Percentiles rank a stretch among this genome's conserved stretches.
Evolutionary conservation across 805 yeast genomes (phyloP).

Genomic region (Metschnikowia cubensis): DNA sequence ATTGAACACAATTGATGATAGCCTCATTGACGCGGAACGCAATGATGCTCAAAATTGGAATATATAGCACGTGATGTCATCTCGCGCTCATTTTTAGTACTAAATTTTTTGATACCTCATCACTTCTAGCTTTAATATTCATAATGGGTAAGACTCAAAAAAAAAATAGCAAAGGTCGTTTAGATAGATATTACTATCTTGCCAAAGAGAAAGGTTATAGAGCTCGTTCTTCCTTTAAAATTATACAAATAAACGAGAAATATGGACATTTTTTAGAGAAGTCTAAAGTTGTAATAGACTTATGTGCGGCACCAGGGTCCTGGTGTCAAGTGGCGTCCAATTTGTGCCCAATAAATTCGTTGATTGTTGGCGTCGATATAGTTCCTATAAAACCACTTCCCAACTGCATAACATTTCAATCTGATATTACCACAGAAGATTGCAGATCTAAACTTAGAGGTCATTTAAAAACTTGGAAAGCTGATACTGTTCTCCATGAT

Average conservation of each 20-base stretch:
- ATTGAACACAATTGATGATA: conserved; percentile 65
- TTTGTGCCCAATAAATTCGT: conserved; percentile 85
- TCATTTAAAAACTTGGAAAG: conserved; percentile 97
- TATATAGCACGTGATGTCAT: conserved; percentile 14
- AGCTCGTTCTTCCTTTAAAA: conserved; percentile 96
- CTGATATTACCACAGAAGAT: conserved; percentile 97
- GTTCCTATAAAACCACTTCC: conserved; percentile 97
- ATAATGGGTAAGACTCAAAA: conserved; percentile 87
- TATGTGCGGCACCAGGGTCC: conserved; percentile 99
- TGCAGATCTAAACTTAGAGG: conserved; percentile 93
- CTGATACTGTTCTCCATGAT: conserved; percentile 95
- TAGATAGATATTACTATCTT: conserved; percentile 91
- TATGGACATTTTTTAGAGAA: conserved; percentile 93
- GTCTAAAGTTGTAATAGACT: conserved; percentile 92
- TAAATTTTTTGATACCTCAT: conserved; percentile 8
- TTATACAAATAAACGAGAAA: conserved; percentile 92
- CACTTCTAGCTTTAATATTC: conserved; percentile 6
- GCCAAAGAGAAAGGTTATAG: conserved; percentile 98
- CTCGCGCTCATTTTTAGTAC: conserved; percentile 6
- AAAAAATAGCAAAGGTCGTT: conserved; percentile 97
- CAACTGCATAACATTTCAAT: conserved; percentile 88
- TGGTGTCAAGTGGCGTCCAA: conserved; percentile 99
- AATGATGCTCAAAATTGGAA: conserved; percentile 25
- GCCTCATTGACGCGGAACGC: conserved; percentile 38
- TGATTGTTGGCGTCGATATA: conserved; percentile 97